Base-by-base conservation (phyloP, 2,329 filamentous ascomycete species). In the Cylindrodendrum hubeiense region DNA sequence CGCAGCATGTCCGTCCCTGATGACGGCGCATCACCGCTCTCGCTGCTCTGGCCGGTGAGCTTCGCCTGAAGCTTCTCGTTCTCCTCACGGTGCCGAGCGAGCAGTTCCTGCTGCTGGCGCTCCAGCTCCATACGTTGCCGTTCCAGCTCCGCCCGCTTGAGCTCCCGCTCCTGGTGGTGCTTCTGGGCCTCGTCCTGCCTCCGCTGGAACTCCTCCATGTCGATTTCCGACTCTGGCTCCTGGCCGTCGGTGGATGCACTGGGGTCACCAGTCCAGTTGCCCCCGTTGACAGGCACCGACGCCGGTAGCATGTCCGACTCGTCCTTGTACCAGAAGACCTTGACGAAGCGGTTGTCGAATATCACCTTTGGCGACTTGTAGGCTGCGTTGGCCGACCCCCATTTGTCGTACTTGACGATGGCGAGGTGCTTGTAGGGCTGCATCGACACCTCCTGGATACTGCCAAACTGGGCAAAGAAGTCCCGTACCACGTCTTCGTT, bases 271-370 rank as follows among this genome's bases (percentile, higher is more conserved):
- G 69, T 65, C 56, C 75, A 77, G 49, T 78, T 79, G 10, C 71
- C 60, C 67, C 26, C 74, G 55, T 53, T 70, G n/a, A 34, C 69
- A 33, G 57, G 72, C 67, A 63, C 60, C 2, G 77, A 75, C 13
- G 78, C 65, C 3, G 73, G 74, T 44, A 71, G 15, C 4, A 50
- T 54, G 19, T 84, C 80, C 17, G 80, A 78, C 26, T 86, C 84
- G 6, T 87, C 85, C 71, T 89, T 91, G 75, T 89, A 86, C 93
- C 93, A 95, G 73, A 91, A 94, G 0, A 95, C 91, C 73, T 94
- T 95, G 52, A 96, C 93, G 71, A 96, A 96, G 12, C 93, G 86
- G 71, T 95, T 96, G 73, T 95, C 91, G 74, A 95, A 96, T 47
- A 96, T 90, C 50, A 90, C 90, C 74, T 94, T 94, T 0, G 93